Percentiles rank a stretch among this genome's conserved stretches.
These are phyloP conservation scores for Leccinum sublutescens DNA, from an alignment of 768 basidiomycete genomes.

Conservation along the genomic window DNA sequence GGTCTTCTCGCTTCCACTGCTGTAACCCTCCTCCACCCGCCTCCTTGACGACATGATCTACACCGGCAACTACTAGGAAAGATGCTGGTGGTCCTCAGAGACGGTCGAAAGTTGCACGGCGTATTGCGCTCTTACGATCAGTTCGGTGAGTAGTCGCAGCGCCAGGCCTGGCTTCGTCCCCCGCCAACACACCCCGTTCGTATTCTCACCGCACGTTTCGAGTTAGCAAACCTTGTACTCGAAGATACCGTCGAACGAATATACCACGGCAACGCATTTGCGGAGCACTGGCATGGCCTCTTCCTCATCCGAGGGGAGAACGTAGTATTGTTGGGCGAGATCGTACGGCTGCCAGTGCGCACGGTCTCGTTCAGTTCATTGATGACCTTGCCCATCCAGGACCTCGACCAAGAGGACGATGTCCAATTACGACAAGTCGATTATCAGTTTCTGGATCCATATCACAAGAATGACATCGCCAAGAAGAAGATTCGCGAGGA, in stretches of 20 bases:
- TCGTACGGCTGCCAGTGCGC: constrained; percentile 55
- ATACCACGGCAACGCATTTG: constrained; percentile 85
- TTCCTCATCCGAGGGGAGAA: constrained; percentile 98
- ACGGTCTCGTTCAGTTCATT: constrained; percentile 3
- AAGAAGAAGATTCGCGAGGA: constrained; percentile 80
- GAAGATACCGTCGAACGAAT: constrained; percentile 95
- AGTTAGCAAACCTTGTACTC: constrained; percentile 90
- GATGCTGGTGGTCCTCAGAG: constrained; percentile 95
- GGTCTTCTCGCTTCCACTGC: constrained; percentile 35
- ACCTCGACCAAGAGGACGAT: constrained; percentile 90
- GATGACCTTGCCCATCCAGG: constrained; percentile 45
- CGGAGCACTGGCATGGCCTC: constrained; percentile 84
- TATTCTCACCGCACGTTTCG: constrained; percentile 2
- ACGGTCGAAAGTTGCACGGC: constrained; percentile 94
- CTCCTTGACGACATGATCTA: constrained; percentile 18
- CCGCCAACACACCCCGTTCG: neutral
- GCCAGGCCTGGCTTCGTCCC: neutral
- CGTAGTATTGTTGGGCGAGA: constrained; percentile 94
- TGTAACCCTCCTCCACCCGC: neutral
- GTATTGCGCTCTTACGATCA: constrained; percentile 98
- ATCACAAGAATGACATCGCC: constrained; percentile 73
- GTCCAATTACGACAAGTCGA: constrained; percentile 76
- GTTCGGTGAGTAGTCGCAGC: constrained; percentile 65
- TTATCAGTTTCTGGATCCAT: constrained; percentile 62
- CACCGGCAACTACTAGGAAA: constrained; percentile 70